Evolutionary conservation across 768 basidiomycete species (phyloP), one percentile per base, ranked within the genome.

Genomic region (Gymnopilus junonius): DNA sequence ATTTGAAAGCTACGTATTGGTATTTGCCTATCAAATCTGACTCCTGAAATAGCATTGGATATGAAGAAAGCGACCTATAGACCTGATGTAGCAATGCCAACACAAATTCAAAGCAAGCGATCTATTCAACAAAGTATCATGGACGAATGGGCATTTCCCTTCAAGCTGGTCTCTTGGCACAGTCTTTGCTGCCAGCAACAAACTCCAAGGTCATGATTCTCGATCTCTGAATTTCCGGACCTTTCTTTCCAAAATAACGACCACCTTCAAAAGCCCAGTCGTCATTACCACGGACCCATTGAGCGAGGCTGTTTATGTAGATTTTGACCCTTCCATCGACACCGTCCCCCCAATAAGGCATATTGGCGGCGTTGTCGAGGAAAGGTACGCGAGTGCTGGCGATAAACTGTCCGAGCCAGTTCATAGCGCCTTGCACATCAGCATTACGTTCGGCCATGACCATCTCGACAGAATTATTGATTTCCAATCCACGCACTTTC

Each of bases 201-300:
- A 42, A 14, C 40, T 59, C 15, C 31, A 48, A 11, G 2, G 45
- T n/a, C 37, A 17, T 45, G 14, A 67, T 27, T 45, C 69, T 62
- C 5, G 66, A 67, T 31, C 55, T 65, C 53, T 69, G 69, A 39
- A 72, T 62, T 48, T 70, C 69, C 12, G 15, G n/a, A 7, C 71
- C 66, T 32, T 63, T 66, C 39, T 61, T 70, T 0, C 77, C 79
- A 32, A 82, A 83, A 65, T 83, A 83, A 40, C 82, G 71, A 55
- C 74, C 70, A 39, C 76, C 71, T 69, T 83, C 81, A 59, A 85
- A 86, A 46, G 78, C 79, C 86, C 86, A 87, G 17, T 70, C 73
- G 20, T 83, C 75, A 61, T 80, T 80, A 4, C 79, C 85, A 8
- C 82, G 74, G 3, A 86, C 76, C 84, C 84, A 87, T 57, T 82